Conservation (phyloP, 495 filamentous ascomycete genomes). For the Echria macrotheca region DNA sequence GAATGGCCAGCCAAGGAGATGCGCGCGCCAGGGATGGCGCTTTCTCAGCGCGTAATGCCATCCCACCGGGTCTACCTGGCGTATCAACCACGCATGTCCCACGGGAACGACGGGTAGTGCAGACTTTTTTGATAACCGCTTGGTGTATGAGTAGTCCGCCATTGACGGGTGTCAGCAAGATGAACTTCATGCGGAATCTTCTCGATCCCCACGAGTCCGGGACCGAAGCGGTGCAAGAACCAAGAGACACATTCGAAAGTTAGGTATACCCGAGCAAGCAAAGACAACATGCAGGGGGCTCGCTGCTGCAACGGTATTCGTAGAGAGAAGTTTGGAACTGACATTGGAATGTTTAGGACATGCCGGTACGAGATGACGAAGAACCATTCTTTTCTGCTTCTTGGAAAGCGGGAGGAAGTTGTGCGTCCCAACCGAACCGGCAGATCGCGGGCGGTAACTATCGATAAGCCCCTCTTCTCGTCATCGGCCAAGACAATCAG, state of each 20-base stretch:
- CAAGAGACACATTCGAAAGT: no score
- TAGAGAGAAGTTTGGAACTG: no score
- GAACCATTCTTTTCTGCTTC: no score
- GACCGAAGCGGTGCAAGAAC: neutral
- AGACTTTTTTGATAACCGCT: conserved; percentile 5
- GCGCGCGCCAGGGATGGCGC: conserved; percentile 13
- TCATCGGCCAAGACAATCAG: neutral
- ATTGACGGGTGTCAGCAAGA: no score
- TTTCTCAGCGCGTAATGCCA: conserved; percentile 13
- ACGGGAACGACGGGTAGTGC: no score
- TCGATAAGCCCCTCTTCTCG: conserved; percentile 1
- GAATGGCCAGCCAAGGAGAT: conserved; percentile 14
- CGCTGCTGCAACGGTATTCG: no score
- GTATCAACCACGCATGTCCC: neutral
- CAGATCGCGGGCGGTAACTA: conserved; percentile 1
- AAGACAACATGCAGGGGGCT: conserved; percentile 1
- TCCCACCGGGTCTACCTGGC: conserved; percentile 8
- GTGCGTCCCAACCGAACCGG: no score
- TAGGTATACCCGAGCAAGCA: no score
- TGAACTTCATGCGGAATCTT: conserved; percentile 1
- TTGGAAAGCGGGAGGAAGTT: no score
- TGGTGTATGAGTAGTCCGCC: no score
- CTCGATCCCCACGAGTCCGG: neutral
- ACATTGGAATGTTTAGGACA: no score
- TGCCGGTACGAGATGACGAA: no score